Percentiles rank a stretch among this genome's conserved stretches.
Evolutionary conservation across 2,329 filamentous ascomycete species (phyloP).

Genomic region (Beauveria scarabaeidicola): DNA sequence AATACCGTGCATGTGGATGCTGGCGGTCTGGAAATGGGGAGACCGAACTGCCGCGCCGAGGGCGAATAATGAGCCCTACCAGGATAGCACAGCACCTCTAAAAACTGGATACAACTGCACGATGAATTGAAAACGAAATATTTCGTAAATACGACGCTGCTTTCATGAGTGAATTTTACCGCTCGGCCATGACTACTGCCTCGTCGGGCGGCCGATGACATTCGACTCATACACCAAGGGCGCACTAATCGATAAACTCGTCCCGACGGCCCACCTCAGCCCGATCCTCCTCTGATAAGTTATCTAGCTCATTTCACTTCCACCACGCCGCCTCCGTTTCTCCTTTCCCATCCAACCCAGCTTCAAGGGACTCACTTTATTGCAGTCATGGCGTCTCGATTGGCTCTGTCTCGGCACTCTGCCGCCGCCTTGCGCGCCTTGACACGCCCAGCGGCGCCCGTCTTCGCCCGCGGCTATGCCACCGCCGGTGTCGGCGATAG

Average conservation of each 20-base stretch:
- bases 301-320: neutral
- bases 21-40: no score
- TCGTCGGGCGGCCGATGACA: neutral
- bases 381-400: constrained; percentile 4
- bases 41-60: neutral
- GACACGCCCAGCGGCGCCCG: neutral
- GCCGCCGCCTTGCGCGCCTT: constrained; percentile 1
- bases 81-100: neutral
- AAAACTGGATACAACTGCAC: neutral
- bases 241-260: constrained; percentile 3
- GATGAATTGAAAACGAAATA: neutral
- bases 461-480: constrained; percentile 1
- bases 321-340: neutral
- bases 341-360: neutral
- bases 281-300: neutral
- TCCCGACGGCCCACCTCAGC: neutral
- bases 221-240: neutral
- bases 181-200: neutral
- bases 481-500: constrained; percentile 7
- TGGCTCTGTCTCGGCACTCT: neutral
- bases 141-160: neutral
- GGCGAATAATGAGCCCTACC: neutral
- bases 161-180: neutral
- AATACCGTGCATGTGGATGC: no score
- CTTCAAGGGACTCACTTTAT: neutral